These are phyloP conservation scores for Penicillium sp. DNA, from an alignment of 2,329 filamentous ascomycete species.

Conservation along the genomic window DNA sequence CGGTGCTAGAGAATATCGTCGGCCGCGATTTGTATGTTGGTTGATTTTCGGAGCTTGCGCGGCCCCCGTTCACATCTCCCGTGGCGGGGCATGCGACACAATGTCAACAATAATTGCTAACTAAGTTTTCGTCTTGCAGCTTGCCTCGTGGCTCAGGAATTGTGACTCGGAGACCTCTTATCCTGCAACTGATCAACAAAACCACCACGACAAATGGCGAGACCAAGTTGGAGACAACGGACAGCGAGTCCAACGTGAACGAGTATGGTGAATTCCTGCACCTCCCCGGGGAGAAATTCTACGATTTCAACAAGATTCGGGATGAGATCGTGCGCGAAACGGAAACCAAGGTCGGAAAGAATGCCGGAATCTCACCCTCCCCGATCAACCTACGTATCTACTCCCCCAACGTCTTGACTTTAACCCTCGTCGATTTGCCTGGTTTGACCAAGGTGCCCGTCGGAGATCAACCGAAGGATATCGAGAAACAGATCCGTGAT, in stretches of 20 bases:
- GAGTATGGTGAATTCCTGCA: conserved; percentile 99
- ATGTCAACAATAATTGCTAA: conserved; percentile 30
- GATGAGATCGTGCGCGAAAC: conserved; percentile 98
- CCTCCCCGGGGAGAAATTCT: conserved; percentile 94
- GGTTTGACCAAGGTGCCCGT: conserved; percentile 96
- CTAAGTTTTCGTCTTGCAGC: conserved; percentile 50
- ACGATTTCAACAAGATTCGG: conserved; percentile 96
- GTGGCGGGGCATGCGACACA: conserved; percentile 18
- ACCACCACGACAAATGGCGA: conserved; percentile 69
- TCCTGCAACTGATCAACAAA: conserved; percentile 97
- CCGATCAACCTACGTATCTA: conserved; percentile 98
- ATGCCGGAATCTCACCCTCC: conserved; percentile 91
- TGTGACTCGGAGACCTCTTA: conserved; percentile 90
- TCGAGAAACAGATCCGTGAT: conserved; percentile 92
- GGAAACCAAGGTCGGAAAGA: conserved; percentile 91
- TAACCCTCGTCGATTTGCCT: conserved; percentile 94
- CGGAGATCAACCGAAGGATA: conserved; percentile 93
- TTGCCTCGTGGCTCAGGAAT: conserved; percentile 96
- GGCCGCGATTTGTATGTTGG: conserved; percentile 90
- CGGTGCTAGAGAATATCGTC: conserved; percentile 97
- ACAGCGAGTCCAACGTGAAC: conserved; percentile 85
- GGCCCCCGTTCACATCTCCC: neutral
- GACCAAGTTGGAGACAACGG: conserved; percentile 63
- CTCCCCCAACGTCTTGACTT: conserved; percentile 94
- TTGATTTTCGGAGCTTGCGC: neutral